Evolutionary conservation across 2,329 filamentous ascomycete genomes (phyloP), one percentile per base, ranked within the genome.

Genomic region (Talaromyces atroroseus): DNA sequence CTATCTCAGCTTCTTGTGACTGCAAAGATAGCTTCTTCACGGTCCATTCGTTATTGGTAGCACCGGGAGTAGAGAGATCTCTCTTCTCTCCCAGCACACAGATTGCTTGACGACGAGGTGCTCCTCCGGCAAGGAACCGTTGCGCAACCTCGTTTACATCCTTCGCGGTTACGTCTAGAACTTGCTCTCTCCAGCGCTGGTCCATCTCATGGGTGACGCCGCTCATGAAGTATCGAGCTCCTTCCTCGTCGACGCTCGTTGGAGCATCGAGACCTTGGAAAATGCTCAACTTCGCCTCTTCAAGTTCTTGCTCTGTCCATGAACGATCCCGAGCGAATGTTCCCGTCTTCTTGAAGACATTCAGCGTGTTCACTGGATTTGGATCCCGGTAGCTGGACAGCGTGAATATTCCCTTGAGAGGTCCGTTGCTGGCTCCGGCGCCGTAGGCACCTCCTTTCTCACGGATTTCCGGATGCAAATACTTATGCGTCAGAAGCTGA

Each of bases 371-470:
- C 60, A 87, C 80, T 0, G 94, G 92, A 69, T 97, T 96, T 2
- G 94, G 94, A 69, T 99, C 94, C 52, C 94, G 89, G 79, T 99
- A 99, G 46, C 89, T 92, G 76, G 95, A 96, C 76, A 96, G 95
- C 16, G 90, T 90, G 64, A 99, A 97, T 1, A 95, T 72, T 23
- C 92, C 92, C 63, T 90, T 87, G 7, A 96, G 76, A 0, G 88
- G 83, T 23, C 86, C 85, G 46, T 88, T 87, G 69, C 90, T 92
- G 1, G 94, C 92, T 14, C 92, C 91, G 21, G 90, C 94, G 46
- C 94, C 94, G 64, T 99, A 99, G 0, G 94, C 94, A 38, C 94
- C 94, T 32, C 94, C 94, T 74, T 97, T 97, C 70, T 99, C 94
- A 55, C 94, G 89, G 62, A 99, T 96, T 73, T 97, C 94, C 63